These are phyloP conservation scores for Tagetes patula DNA, from an alignment of 129 eudicot genomes.

Conservation along the genomic window DNA sequence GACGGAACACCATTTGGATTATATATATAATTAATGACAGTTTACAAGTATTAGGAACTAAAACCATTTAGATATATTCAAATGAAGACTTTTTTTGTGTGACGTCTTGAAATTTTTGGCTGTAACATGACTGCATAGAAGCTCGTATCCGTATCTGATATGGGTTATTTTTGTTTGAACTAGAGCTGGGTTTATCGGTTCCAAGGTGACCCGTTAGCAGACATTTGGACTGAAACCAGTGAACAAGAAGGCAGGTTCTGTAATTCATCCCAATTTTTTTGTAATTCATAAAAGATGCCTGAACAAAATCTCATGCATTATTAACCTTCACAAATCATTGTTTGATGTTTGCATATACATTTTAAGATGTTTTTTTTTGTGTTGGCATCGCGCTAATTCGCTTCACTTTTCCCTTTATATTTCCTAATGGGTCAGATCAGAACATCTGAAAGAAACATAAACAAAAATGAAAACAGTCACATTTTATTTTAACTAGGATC, in stretches of 20 bases:
- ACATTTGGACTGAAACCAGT: slow-evolving; percentile 25
- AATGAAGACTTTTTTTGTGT: background rate
- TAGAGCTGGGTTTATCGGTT: slow-evolving; percentile 89
- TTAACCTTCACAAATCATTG: background rate
- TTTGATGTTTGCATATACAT: slow-evolving; percentile 3
- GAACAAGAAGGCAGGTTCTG: slow-evolving; percentile 51
- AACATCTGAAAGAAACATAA: background rate
- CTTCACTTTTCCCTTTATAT: slow-evolving; percentile 1
- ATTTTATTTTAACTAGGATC: background rate
- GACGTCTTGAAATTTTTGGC: slow-evolving; percentile 16
- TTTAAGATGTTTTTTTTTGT: background rate
- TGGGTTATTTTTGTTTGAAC: slow-evolving; percentile 39
- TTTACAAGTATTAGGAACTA: slow-evolving; percentile 18
- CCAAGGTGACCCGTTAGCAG: slow-evolving; percentile 85
- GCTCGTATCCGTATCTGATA: slow-evolving; percentile 41
- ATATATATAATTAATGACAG: background rate
- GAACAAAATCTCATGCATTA: slow-evolving; percentile 7
- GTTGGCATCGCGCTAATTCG: background rate
- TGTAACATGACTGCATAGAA: slow-evolving; percentile 18
- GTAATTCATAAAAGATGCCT: slow-evolving; percentile 27
- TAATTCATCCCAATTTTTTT: slow-evolving; percentile 31
- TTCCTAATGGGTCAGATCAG: background rate
- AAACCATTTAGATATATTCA: slow-evolving; percentile 18
- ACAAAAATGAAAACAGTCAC: slow-evolving; percentile 13
- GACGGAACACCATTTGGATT: slow-evolving; percentile 31